Evolutionary conservation across 129 eudicot genomes (phyloP).

Genomic region (Erigeron canadensis): DNA sequence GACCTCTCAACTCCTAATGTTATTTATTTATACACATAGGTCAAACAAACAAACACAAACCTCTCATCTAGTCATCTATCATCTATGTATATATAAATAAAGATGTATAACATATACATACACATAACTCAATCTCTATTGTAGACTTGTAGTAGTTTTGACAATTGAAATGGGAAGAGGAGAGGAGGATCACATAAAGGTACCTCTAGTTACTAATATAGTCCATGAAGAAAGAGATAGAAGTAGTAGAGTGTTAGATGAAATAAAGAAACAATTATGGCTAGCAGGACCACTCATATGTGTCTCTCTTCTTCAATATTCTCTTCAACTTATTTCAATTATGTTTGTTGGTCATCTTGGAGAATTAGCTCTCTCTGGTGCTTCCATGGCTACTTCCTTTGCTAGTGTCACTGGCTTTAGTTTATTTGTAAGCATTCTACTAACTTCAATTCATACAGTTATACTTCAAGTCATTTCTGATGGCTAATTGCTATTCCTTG

Average conservation of each 20-base stretch:
- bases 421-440: slow-evolving; percentile 45
- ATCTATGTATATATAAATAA: neutral
- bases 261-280: slow-evolving; percentile 65
- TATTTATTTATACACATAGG: too few species aligned
- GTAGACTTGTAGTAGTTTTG: neutral
- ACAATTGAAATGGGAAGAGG: slow-evolving; percentile 24
- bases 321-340: slow-evolving; percentile 59
- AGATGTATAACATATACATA: neutral
- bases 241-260: slow-evolving; percentile 27
- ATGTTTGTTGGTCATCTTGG: slow-evolving; percentile 94
- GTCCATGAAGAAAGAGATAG: slow-evolving; percentile 5
- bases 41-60: neutral
- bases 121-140: neutral
- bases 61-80: neutral
- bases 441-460: too few species aligned
- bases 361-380: slow-evolving; percentile 73
- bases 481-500: neutral
- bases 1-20: too few species aligned
- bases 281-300: slow-evolving; percentile 73
- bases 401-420: slow-evolving; percentile 76
- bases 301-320: slow-evolving; percentile 64
- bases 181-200: slow-evolving; percentile 4
- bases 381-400: slow-evolving; percentile 85
- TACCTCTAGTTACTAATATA: slow-evolving; percentile 4
- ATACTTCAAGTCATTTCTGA: neutral